Evolutionary conservation across 129 eudicot species (phyloP).

Genomic region (Oenanthe sinensis): DNA sequence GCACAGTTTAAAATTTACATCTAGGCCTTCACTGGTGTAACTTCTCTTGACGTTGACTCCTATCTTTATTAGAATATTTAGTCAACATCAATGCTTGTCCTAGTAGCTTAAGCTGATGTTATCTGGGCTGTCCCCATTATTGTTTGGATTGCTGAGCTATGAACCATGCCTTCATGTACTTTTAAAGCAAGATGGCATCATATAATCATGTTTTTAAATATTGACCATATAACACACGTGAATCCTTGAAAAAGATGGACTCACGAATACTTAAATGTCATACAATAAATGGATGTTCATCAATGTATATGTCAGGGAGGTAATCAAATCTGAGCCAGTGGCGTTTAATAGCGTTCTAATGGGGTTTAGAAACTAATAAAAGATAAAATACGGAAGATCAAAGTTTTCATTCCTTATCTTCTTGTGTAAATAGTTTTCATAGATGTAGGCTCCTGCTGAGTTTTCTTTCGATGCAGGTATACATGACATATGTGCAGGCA

Average conservation of each 20-base stretch:
- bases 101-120: background rate
- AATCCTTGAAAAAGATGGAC: background rate
- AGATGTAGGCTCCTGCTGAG: background rate
- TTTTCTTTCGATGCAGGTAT: conserved; percentile 43
- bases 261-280: background rate
- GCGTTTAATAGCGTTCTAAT: background rate
- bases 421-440: background rate
- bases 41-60: background rate
- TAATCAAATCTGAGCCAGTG: background rate
- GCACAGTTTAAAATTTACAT: background rate
- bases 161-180: background rate
- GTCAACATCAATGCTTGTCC: background rate
- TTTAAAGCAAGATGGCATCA: background rate
- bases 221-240: background rate
- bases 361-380: background rate
- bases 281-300: background rate
- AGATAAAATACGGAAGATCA: background rate
- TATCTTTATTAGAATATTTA: background rate
- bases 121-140: background rate
- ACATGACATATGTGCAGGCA: conserved; percentile 95
- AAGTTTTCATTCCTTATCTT: background rate
- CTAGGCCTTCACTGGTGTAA: background rate
- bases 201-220: background rate
- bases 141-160: background rate
- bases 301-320: background rate